phyloP scores from a whole-genome alignment of 176 grass and related monocot species.

The Triticum timopheevii region DNA sequence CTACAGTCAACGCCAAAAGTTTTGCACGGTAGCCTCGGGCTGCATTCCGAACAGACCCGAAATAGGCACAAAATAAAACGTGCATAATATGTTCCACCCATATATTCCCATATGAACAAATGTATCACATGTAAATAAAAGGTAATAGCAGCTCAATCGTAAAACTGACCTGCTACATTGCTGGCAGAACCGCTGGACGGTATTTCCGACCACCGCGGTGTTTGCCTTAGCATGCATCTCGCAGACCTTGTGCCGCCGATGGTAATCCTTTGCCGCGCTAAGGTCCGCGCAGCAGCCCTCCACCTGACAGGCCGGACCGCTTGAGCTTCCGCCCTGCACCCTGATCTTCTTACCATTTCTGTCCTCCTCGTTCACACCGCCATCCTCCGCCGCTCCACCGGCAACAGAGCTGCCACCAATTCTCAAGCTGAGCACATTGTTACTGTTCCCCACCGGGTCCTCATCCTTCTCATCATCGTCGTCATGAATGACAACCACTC shows the following conservation, averaged over 20 bases:
- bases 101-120: neutral
- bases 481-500: constrained; percentile 45
- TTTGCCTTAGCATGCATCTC: constrained; percentile 96
- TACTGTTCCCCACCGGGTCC: constrained; percentile 8
- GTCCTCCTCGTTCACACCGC: constrained; percentile 45
- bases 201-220: constrained; percentile 71
- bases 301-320: constrained; percentile 63
- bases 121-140: neutral
- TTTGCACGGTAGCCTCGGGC: too few species aligned
- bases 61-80: neutral
- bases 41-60: too few species aligned
- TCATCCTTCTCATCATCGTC: constrained; percentile 14
- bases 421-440: constrained; percentile 48
- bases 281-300: constrained; percentile 82
- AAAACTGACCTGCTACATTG: constrained; percentile 91
- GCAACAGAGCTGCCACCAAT: constrained; percentile 25
- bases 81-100: constrained; percentile 7
- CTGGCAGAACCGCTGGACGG: constrained; percentile 88
- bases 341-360: constrained; percentile 75
- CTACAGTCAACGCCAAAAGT: too few species aligned
- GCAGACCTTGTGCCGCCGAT: constrained; percentile 93
- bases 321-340: constrained; percentile 58
- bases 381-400: neutral
- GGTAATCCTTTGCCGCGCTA: constrained; percentile 77
- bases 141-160: neutral